Evolutionary conservation across 2,329 filamentous ascomycete genomes (phyloP).

Genomic region (Akanthomyces lecanii): DNA sequence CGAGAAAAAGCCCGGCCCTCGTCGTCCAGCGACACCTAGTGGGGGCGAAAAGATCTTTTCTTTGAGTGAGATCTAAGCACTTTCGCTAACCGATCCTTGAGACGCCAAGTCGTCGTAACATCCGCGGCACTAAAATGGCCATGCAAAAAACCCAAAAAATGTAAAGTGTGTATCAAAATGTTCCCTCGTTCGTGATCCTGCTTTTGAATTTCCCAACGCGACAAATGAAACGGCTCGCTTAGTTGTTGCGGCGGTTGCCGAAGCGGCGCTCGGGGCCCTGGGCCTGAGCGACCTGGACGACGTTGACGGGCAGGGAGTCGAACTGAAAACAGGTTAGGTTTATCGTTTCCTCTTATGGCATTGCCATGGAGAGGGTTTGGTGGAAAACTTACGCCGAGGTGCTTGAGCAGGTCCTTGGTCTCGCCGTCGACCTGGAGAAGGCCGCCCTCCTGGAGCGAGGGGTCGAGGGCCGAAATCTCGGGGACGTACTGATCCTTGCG

Average conservation of each 20-base stretch:
- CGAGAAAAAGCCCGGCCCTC: neutral
- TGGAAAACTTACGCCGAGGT: constrained; percentile 78
- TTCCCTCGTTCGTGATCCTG: constrained; percentile 10
- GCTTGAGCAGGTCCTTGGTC: constrained; percentile 99
- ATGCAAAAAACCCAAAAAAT: constrained; percentile 21
- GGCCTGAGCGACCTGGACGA: constrained; percentile 83
- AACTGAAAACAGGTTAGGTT: constrained; percentile 58
- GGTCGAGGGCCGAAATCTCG: constrained; percentile 97
- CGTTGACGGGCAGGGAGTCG: constrained; percentile 95
- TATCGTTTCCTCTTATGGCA: neutral
- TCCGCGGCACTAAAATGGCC: constrained; percentile 26
- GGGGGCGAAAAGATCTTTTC: constrained; percentile 55
- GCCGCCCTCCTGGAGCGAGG: constrained; percentile 91
- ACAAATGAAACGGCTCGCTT: constrained; percentile 26
- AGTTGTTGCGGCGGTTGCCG: constrained; percentile 57
- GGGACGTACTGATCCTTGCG: constrained; percentile 99
- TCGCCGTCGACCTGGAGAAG: constrained; percentile 93
- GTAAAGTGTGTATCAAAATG: constrained; percentile 20
- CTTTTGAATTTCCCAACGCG: constrained; percentile 4
- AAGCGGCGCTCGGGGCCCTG: constrained; percentile 81
- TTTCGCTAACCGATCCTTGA: constrained; percentile 52
- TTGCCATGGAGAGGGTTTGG: neutral
- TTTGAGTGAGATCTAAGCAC: constrained; percentile 53
- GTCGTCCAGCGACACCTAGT: constrained; percentile 83
- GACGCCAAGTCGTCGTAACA: constrained; percentile 47